Evolutionary conservation across 2,329 filamentous ascomycete species (phyloP), one percentile per base, ranked within the genome.

Genomic region (Botryotinia convoluta): DNA sequence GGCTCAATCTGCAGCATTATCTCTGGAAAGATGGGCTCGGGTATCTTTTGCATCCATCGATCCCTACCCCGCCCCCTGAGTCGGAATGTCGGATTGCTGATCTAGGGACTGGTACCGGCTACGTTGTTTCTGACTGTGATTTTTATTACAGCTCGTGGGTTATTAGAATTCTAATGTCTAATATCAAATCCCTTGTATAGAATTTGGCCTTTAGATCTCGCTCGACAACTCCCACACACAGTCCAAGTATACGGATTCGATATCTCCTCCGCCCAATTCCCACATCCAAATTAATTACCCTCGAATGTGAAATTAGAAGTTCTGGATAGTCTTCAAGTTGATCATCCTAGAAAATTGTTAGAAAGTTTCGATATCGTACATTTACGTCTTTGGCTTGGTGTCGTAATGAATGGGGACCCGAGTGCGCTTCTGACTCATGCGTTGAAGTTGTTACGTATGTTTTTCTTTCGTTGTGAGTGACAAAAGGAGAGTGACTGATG

Each of bases 111-210:
- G 48, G 48, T n/a, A n/a, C 48, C 26, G 48, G 26, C 12, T 54
- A n/a, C n/a, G 26, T 16, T 5, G 0, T 7, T n/a, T 54, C 12
- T 2, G 7, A 16, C 26, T 54, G 12, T n/a, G 48, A 3, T 4
- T 3, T n/a, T 1, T 16, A 12, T 16, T 6, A 14, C 2, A 16
- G 1, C 7, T 54, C 1, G 3, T 16, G 5, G 5, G 12, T n/a
- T n/a, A 2, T n/a, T 54, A 26, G 48, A n/a, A 16, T n/a, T n/a
- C n/a, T 12, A 54, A n/a, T 54, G 26, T 16, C 48, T 54, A 16
- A 54, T 54, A 54, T n/a, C 48, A 7, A 5, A 26, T 5, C 12
- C 1, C 12, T n/a, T 7, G 48, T 12, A 54, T n/a, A 54, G 48
- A 14, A 54, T 54, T 12, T 54, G 48, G 48, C 12, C 26, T 20